Base-by-base conservation (phyloP, 805 yeast species). In the Barnettozyma californica region DNA sequence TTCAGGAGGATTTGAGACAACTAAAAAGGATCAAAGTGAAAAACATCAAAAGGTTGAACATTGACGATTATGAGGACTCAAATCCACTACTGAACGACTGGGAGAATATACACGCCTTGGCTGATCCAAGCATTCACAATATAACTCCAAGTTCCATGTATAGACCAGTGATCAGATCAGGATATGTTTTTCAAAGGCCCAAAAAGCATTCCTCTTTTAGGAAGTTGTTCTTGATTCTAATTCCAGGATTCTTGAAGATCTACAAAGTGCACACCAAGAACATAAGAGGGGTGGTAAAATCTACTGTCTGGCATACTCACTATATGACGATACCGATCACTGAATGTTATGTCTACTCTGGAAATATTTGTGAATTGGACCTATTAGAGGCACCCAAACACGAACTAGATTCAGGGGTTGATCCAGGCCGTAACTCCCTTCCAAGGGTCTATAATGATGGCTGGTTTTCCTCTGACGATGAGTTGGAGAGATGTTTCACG, bases 361-460 rank as follows among this genome's bases (percentile, higher is more conserved):
- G 92, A 1, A 63, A 73, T 2, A 65, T 77, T 1, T 79, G 91
- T 2, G 74, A 71, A 11, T 60, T 73, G 31, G 90, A 84, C 53
- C 67, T 89, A 25, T 60, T 83, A 27, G 59, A 64, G 13, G 27
- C 25, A 9, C 64, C 78, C 11, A 76, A 70, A 44, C 66, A 62
- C 20, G 75, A 73, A 23, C 65, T 72, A 41, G 80, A 81, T 48
- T 68, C 68, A 3, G 61, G 66, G 19, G 66, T 29, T 8, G 46
- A 74, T 48, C 84, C 86, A 0, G 87, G 84, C 0, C 73, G 71
- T 5, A 73, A 75, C 43, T 67, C 82, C 0, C 61, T 85, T 27
- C 96, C 97, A 0, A 69, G 95, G 33, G 69, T 84, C 0, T 90
- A 86, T 60, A 67, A 75, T 1, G 95, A 90, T 65, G 97, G 97